Evolutionary conservation across 2,329 filamentous ascomycete genomes (phyloP), one percentile per base, ranked within the genome.

Genomic region (Colletotrichum kahawae): DNA sequence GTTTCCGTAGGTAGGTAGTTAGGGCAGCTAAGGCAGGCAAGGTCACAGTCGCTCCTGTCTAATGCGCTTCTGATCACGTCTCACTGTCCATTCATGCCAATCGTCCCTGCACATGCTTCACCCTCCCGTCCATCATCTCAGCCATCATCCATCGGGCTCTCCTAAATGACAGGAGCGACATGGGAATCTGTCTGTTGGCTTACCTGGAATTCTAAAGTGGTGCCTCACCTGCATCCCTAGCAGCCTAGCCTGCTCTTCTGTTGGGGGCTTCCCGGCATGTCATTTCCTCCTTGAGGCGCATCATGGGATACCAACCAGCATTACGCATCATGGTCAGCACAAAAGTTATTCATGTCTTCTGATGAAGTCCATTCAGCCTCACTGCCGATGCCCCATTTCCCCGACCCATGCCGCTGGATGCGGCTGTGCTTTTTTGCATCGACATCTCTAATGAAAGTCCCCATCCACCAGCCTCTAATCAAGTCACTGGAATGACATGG

Each of bases 71-170:
- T 60, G 18, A 36, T 63, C 60, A 63, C 33, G 27, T 65, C 24
- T 65, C 62, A 65, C 18, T 38, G n/a, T 18, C 12, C 36, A 24
- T 14, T 21, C 16, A 51, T 51, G 38, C 62, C 62, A 65, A 57
- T 70, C 34, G 71, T 68, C 36, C 60, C 60, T 70, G 66, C 71
- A 64, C 70, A 70, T 70, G 70, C 36, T 71, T 64, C 60, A 60
- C 31, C 29, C 57, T 60, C 57, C 31, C n/a, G 13, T 7, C 38
- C 38, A 12, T 43, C 38, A 43, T n/a, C 38, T 43, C 38, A 43
- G 38, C 38, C 38, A 43, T n/a, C 36, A 4, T 14, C 70, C 21
- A 33, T 48, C 66, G 48, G 57, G n/a, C 14, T 65, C 34, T n/a
- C 38, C 70, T 43, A 68, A 69, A 60, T 64, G 66, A 74, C 67